Evolutionary conservation across 768 basidiomycete species (phyloP).

Genomic region (Arthromyces matolae): DNA sequence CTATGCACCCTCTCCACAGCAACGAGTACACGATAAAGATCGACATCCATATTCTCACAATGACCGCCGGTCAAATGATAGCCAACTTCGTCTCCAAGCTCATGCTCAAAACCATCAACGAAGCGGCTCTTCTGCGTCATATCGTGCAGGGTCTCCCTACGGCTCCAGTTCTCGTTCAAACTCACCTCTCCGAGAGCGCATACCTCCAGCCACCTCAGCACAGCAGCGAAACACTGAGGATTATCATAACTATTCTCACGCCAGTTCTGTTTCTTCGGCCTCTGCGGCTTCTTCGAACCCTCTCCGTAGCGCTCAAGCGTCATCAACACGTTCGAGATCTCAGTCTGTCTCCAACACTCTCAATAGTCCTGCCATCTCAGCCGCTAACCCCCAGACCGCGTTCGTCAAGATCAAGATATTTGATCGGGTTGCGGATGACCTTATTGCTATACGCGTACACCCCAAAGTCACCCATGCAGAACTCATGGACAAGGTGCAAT

Average conservation of each 20-base stretch:
- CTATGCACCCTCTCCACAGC: conserved; percentile 43
- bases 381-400: conserved; percentile 74
- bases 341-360: conserved; percentile 53
- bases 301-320: conserved; percentile 49
- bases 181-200: conserved; percentile 33
- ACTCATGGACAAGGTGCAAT: conserved; percentile 88
- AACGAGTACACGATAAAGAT: conserved; percentile 30
- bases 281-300: conserved; percentile 47
- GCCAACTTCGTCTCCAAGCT: conserved; percentile 36
- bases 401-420: conserved; percentile 99
- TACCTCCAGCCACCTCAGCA: conserved; percentile 25
- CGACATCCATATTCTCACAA: conserved; percentile 37
- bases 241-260: conserved; percentile 23
- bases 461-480: conserved; percentile 84
- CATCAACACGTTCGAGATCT: conserved; percentile 53
- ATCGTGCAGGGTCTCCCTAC: conserved; percentile 37
- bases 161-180: conserved; percentile 41
- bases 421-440: conserved; percentile 87
- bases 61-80: conserved; percentile 39
- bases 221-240: conserved; percentile 23
- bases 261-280: conserved; percentile 14
- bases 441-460: conserved; percentile 96
- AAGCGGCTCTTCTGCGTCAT: conserved; percentile 46
- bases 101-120: conserved; percentile 50
- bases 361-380: conserved; percentile 72